These are phyloP conservation scores for Biscogniauxia sp. DNA, from an alignment of 2,329 filamentous ascomycete genomes.

Conservation along the genomic window DNA sequence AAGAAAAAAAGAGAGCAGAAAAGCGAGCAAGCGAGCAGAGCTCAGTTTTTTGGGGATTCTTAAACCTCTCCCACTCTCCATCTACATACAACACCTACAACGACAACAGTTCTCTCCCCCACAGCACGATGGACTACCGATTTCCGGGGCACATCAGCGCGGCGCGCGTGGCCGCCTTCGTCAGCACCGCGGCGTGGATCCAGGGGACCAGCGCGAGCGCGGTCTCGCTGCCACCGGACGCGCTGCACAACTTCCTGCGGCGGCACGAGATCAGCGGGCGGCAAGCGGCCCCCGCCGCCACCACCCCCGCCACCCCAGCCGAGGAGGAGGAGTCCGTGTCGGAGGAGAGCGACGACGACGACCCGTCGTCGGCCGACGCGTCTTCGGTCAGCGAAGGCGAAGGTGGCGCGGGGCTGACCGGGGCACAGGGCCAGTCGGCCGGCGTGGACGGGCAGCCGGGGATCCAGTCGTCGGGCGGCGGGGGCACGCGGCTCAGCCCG, in stretches of 20 bases:
- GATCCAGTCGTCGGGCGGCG: conserved; percentile 9
- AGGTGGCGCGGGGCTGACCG: not conserved
- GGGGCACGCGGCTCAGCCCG: conserved; percentile 12
- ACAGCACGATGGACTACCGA: conserved; percentile 15
- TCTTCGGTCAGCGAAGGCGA: not conserved
- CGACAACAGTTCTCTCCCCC: not conserved
- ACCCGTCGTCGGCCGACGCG: conserved; percentile 7
- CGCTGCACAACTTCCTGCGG: conserved; percentile 23
- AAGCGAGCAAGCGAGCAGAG: not conserved
- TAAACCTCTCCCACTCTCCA: not conserved
- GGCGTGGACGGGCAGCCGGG: conserved; percentile 9
- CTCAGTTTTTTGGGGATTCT: not conserved
- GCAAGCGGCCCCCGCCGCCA: conserved; percentile 2
- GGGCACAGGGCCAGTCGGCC: conserved; percentile 7
- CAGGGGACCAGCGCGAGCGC: conserved; percentile 20
- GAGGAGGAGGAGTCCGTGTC: conserved; percentile 5
- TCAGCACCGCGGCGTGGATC: conserved; percentile 28
- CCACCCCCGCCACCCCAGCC: not conserved
- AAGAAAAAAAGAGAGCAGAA: not conserved
- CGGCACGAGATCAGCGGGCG: conserved; percentile 11
- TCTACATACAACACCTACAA: too few species aligned
- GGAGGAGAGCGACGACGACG: conserved; percentile 9
- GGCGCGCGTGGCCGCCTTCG: conserved; percentile 23
- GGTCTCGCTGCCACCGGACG: conserved; percentile 19
- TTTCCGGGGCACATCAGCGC: conserved; percentile 28